A percentile compares a stretch with the other conserved stretches of the same genome.
Evolutionary conservation across 495 filamentous ascomycete genomes (phyloP).

Genomic region (Symbiotaphrina buchneri): DNA sequence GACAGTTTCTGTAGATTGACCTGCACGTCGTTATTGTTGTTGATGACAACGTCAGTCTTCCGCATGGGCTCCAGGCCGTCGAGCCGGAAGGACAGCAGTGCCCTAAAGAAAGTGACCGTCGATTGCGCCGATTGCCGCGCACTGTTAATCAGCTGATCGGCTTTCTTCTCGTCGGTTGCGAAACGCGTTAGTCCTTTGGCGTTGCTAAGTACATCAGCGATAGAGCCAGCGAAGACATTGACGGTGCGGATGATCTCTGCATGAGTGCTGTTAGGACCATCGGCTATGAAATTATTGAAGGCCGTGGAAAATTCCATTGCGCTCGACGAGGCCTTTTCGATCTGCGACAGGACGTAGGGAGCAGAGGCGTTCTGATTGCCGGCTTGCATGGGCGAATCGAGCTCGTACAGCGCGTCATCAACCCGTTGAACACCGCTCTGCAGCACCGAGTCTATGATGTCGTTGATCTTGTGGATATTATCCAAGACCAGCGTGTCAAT

Average conservation of each 20-base stretch:
- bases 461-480: conserved; percentile 80
- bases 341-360: conserved; percentile 86
- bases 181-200: conserved; percentile 89
- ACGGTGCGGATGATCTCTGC: conserved; percentile 83
- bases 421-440: conserved; percentile 86
- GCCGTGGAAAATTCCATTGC: conserved; percentile 92
- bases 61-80: conserved; percentile 70
- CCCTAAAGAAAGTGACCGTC: conserved; percentile 88
- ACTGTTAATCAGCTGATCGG: conserved; percentile 57
- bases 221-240: conserved; percentile 68
- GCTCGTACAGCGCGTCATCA: conserved; percentile 88
- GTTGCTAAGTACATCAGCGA: conserved; percentile 87
- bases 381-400: conserved; percentile 93
- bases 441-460: conserved; percentile 91
- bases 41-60: conserved; percentile 89
- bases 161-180: conserved; percentile 84
- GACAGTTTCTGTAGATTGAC: conserved; percentile 76
- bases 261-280: conserved; percentile 83
- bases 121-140: conserved; percentile 70
- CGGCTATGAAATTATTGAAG: conserved; percentile 94
- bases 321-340: conserved; percentile 87
- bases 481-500: conserved; percentile 71
- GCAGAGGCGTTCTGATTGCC: conserved; percentile 96
- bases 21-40: conserved; percentile 86
- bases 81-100: conserved; percentile 78